Base-by-base conservation (phyloP, 805 yeast genomes). In the Candida manassasensis region DNA sequence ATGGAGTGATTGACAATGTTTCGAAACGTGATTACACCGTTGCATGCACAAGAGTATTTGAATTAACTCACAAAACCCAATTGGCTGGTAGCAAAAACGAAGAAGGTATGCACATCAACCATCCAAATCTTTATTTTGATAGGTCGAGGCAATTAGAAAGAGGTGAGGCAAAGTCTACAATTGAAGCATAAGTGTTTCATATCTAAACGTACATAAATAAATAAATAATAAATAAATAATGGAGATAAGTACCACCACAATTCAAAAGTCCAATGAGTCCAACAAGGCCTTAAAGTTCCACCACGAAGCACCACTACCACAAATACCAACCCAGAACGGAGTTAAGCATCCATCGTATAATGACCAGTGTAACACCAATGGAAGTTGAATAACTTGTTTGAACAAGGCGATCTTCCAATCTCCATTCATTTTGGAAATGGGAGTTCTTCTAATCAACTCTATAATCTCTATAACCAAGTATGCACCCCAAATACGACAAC, bases 21-120 rank as follows among this genome's bases (percentile, higher is more conserved):
- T 73, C 72, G 32, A 72, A 73, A 36, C 77, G 81, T 21, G 85
- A 84, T 43, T 89, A 76, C 54, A 87, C 90, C 16, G 71, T 79
- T 26, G 97, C 97, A 0, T 89, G 96, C 55, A 82, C 97, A 0
- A 74, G 84, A 51, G 96, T 86, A 3, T 85, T 86, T 59, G 97
- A 89, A 50, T 57, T 76, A 12, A 74, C 86, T 19, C 82, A 79
- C 48, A 67, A 67, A 37, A 68, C 52, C 31, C 59, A 69, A 40
- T 57, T 70, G 35, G 50, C 52, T 21, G 53, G 50, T 32, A 17
- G 30, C 3, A 48, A 45, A 19, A 53, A 56, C 28, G 57, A 59
- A 17, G 82, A 77, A 39, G 79, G 75, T 40, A 68, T 76, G 31
- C 76, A 77, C 44, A 83, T 90, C 37, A 75, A 75, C 12, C 95